Conservation (phyloP, 2,329 filamentous ascomycete species). For the Aschersonia sp. region DNA sequence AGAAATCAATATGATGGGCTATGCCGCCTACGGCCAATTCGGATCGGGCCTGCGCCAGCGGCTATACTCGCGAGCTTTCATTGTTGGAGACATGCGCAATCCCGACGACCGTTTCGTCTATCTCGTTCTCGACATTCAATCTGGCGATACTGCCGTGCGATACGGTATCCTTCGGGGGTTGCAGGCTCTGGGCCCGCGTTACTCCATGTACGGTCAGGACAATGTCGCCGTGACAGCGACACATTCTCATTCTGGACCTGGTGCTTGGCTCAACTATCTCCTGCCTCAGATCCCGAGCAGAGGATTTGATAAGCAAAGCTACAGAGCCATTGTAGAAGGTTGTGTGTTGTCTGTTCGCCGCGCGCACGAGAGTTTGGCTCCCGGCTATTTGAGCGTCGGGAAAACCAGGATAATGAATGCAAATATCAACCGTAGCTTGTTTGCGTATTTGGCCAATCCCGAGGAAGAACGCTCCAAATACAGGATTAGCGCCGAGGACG, state of each 20-base stretch:
- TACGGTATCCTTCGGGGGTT: slow-evolving; percentile 69
- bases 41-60: slow-evolving; percentile 74
- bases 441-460: slow-evolving; percentile 73
- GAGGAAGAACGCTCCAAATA: slow-evolving; percentile 56
- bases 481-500: slow-evolving; percentile 19
- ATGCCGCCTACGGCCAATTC: slow-evolving; percentile 65
- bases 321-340: slow-evolving; percentile 75
- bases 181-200: slow-evolving; percentile 51
- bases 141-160: slow-evolving; percentile 74
- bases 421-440: slow-evolving; percentile 75
- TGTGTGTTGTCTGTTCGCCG: slow-evolving; percentile 64
- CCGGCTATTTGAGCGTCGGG: slow-evolving; percentile 55
- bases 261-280: slow-evolving; percentile 84
- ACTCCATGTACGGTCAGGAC: slow-evolving; percentile 53
- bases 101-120: slow-evolving; percentile 66
- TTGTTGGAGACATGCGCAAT: slow-evolving; percentile 54
- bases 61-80: slow-evolving; percentile 76
- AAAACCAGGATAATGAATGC: slow-evolving; percentile 46
- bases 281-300: slow-evolving; percentile 77
- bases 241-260: slow-evolving; percentile 79
- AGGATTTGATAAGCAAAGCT: slow-evolving; percentile 76
- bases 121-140: slow-evolving; percentile 71
- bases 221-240: slow-evolving; percentile 86
- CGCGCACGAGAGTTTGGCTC: slow-evolving; percentile 45
- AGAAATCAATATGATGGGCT: slow-evolving; percentile 82